Conservation (phyloP, 306 rosid genomes). For the Biancaea sappan region DNA sequence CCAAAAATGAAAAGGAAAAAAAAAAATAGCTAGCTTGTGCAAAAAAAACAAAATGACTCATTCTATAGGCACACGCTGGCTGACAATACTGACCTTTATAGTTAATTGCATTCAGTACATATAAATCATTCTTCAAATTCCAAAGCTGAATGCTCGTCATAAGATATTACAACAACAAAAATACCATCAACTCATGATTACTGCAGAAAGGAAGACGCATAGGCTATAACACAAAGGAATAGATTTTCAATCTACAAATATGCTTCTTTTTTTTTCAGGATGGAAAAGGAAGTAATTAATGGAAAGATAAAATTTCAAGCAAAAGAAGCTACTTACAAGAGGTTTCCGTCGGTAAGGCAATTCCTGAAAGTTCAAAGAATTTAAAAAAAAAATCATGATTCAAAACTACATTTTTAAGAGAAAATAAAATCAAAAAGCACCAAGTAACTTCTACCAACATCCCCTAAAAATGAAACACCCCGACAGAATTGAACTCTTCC, state of each 20-base stretch:
- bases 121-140: not conserved
- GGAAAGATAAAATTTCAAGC: not conserved
- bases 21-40: too few relatives aligned
- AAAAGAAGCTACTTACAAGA: conserved; percentile 64
- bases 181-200: not conserved
- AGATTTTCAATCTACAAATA: not conserved
- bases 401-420: conserved; percentile 7
- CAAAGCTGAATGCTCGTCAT: not conserved
- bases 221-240: not conserved
- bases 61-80: not conserved
- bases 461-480: not conserved
- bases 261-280: not conserved
- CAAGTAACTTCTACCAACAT: not conserved
- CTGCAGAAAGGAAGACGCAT: not conserved
- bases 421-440: not conserved
- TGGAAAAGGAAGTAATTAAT: not conserved
- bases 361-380: conserved; percentile 62
- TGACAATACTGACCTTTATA: not conserved
- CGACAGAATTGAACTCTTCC: not conserved
- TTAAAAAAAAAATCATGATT: conserved; percentile 23
- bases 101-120: not conserved
- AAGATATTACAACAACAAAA: not conserved
- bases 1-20: not conserved
- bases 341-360: conserved; percentile 86
- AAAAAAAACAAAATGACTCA: not conserved